Base-by-base conservation (phyloP, 2,329 filamentous ascomycete genomes). In the Sporothrix schenckii region DNA sequence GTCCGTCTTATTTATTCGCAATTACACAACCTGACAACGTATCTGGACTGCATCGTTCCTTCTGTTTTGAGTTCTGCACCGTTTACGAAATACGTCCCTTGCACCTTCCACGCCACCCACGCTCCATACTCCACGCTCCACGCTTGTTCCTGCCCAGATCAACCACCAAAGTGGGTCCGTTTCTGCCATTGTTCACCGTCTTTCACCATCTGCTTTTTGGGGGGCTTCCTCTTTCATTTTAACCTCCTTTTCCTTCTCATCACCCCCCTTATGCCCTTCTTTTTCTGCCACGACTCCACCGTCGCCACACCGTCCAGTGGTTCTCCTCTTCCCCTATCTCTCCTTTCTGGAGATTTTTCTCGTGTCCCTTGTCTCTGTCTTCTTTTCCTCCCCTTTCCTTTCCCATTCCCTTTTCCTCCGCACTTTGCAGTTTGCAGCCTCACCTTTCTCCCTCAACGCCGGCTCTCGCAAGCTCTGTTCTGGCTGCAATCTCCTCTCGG, bases 241-340 rank as follows among this genome's bases (percentile, higher is more conserved):
- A 53, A 72, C 68, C 53, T 70, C 68, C 68, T 72, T 72, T 68
- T 71, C 39, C 34, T 41, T 53, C 47, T 44, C 58, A 7, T 24
- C 58, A 34, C 39, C 56, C 56, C 56, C 56, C 56, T 44, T 21
- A 56, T 70, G 65, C 34, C 54, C 69, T 56, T 70, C 49, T 66
- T 66, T 69, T 60, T 54, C 53, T 47, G 52, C 34, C 69, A 44
- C 47, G 66, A 69, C 60, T 73, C 71, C 24, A 73, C 71, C 54
- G 70, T 70, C 71, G 73, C 74, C 49, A 74, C 68, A n/a, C 72
- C 70, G 21, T 60, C 54, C 39, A 39, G 54, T 41, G 54, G 19
- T 61, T 44, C 39, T 60, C 56, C 72, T 71, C 66, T 66, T 72
- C 74, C 70, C 72, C 56, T 71, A 69, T 71, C 74, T 74, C 34